Evolutionary conservation across 2,329 filamentous ascomycete genomes (phyloP).

Genomic region (Colletotrichum kahawae): DNA sequence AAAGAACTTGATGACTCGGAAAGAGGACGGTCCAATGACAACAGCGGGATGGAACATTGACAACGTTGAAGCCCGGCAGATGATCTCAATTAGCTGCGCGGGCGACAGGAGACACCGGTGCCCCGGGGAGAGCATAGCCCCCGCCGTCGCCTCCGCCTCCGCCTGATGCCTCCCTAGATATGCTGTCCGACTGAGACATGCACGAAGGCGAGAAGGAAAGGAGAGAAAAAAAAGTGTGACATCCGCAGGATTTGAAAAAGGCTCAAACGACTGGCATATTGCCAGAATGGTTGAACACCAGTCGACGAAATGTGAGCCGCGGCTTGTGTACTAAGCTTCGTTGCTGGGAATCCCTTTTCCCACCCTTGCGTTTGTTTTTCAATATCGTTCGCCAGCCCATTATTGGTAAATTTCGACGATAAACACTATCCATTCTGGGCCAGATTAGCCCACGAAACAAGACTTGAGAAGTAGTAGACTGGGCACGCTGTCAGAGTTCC

Average conservation of each 20-base stretch:
- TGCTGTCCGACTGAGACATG: slow-evolving; percentile 4
- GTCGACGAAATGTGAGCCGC: not conserved
- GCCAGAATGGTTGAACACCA: not conserved
- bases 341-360: not conserved
- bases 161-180: not conserved
- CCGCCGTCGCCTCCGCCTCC: not conserved
- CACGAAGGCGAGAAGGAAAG: not conserved
- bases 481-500: not conserved
- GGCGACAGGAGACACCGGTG: not conserved
- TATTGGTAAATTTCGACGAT: not conserved
- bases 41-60: not conserved
- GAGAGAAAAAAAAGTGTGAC: not conserved
- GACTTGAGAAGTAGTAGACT: not conserved
- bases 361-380: not conserved
- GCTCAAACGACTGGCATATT: not conserved
- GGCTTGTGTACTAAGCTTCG: not conserved
- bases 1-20: not conserved
- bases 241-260: too few relatives aligned
- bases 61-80: not conserved
- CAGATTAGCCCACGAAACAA: not conserved
- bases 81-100: not conserved
- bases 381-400: not conserved
- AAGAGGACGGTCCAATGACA: not conserved
- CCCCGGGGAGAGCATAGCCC: not conserved
- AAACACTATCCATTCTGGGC: not conserved